A percentile compares a stretch with the other conserved stretches of the same genome.
These are phyloP conservation scores for Dipodascus geniculatus DNA, from an alignment of 805 yeast genomes.

Conservation along the genomic window DNA sequence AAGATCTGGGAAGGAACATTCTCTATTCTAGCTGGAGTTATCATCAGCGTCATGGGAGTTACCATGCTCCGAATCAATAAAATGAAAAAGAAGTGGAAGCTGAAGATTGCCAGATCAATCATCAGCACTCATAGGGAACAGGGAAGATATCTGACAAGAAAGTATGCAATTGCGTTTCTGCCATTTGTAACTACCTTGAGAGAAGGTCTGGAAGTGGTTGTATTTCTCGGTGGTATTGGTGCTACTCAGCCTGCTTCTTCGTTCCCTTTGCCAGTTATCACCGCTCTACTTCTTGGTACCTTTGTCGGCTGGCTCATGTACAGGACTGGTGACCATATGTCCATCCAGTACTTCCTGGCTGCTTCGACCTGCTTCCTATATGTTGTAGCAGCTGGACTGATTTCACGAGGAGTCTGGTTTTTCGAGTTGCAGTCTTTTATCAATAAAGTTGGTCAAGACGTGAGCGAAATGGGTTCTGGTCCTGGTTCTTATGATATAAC, in stretches of 20 bases:
- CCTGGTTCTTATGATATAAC: slow-evolving; percentile 84
- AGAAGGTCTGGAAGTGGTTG: slow-evolving; percentile 88
- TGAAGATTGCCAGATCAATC: slow-evolving; percentile 37
- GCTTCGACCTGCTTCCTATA: slow-evolving; percentile 71
- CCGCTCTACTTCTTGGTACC: slow-evolving; percentile 49
- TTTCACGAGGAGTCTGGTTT: slow-evolving; percentile 85
- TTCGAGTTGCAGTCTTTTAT: slow-evolving; percentile 71
- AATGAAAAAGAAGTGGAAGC: slow-evolving; percentile 71
- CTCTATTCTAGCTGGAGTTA: slow-evolving; percentile 62
- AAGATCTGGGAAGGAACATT: slow-evolving; percentile 82
- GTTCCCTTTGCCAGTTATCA: slow-evolving; percentile 49
- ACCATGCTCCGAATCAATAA: slow-evolving; percentile 71
- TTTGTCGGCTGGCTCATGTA: slow-evolving; percentile 57
- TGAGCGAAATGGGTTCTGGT: slow-evolving; percentile 81
- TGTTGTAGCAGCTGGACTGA: slow-evolving; percentile 74
- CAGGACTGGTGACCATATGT: slow-evolving; percentile 66
- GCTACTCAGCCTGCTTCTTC: slow-evolving; percentile 57
- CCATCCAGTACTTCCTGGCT: slow-evolving; percentile 63
- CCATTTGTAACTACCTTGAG: slow-evolving; percentile 81
- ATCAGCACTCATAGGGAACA: slow-evolving; percentile 20
- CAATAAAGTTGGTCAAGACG: slow-evolving; percentile 69
- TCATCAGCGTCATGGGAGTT: slow-evolving; percentile 80
- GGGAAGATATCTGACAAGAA: slow-evolving; percentile 23
- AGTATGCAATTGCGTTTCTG: slow-evolving; percentile 59
- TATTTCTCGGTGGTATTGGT: slow-evolving; percentile 82